phyloP scores from a whole-genome alignment of 1,284 basidiomycete genomes.

The Apiotrichum mycotoxinovorans region DNA sequence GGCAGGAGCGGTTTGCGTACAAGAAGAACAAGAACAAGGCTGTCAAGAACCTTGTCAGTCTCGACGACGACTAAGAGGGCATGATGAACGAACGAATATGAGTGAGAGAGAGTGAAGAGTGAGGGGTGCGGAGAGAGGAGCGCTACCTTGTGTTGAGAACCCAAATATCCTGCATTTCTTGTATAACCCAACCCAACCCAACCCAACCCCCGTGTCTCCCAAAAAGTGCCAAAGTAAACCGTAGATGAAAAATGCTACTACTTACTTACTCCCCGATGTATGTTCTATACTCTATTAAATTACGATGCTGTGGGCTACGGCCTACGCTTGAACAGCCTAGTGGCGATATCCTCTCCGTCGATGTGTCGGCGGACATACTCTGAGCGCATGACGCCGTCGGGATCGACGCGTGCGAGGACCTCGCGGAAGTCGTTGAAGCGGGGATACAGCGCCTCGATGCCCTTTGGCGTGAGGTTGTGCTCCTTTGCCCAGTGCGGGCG shows the following conservation, averaged over 20 bases:
- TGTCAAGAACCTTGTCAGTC: background rate
- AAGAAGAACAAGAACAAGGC: background rate
- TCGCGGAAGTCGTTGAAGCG: slow-evolving; percentile 74
- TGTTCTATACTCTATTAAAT: slow-evolving; percentile 5
- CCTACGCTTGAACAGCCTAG: slow-evolving; percentile 40
- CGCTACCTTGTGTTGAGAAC: no score
- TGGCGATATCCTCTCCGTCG: slow-evolving; percentile 47
- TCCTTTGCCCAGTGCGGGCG: slow-evolving; percentile 98
- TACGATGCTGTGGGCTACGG: background rate
- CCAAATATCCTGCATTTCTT: slow-evolving; percentile 6
- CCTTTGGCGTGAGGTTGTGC: slow-evolving; percentile 68
- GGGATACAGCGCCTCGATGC: slow-evolving; percentile 71
- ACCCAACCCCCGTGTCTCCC: no score
- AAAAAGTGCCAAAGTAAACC: no score
- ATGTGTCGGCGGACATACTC: slow-evolving; percentile 56
- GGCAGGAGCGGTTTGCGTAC: background rate
- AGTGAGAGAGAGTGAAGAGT: no score
- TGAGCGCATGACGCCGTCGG: slow-evolving; percentile 66
- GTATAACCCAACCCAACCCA: background rate
- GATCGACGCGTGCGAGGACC: slow-evolving; percentile 72
- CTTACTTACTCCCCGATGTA: background rate
- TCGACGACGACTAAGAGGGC: background rate
- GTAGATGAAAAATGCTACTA: no score
- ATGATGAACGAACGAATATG: background rate
- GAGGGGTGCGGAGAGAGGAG: no score